Percentiles rank a stretch among this genome's conserved stretches.
These are phyloP conservation scores for Scheffersomyces coipomensis DNA, from an alignment of 805 yeast genomes.

Conservation along the genomic window DNA sequence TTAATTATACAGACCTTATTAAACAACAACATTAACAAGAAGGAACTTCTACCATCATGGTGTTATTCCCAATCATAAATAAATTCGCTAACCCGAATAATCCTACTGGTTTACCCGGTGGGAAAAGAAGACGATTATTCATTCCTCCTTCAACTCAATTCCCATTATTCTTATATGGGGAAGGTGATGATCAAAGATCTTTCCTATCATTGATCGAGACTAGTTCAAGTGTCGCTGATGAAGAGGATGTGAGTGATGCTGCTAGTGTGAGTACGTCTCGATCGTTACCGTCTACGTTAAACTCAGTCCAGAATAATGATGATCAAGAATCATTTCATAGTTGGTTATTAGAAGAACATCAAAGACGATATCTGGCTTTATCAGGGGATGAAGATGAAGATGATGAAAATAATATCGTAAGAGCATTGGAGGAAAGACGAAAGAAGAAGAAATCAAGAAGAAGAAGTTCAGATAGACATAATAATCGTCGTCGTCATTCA, in stretches of 20 bases:
- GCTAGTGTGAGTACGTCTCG: slow-evolving; percentile 42
- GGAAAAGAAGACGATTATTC: slow-evolving; percentile 37
- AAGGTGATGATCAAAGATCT: slow-evolving; percentile 43
- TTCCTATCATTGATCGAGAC: slow-evolving; percentile 39
- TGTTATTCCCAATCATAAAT: slow-evolving; percentile 38
- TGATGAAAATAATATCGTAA: slow-evolving; percentile 6
- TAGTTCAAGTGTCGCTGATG: slow-evolving; percentile 26
- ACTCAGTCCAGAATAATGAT: slow-evolving; percentile 31
- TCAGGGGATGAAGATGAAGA: slow-evolving; percentile 13
- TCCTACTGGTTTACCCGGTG: slow-evolving; percentile 27
- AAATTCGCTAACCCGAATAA: slow-evolving; percentile 40
- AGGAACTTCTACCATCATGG: slow-evolving; percentile 34
- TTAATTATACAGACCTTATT: no score
- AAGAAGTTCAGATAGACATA: not conserved
- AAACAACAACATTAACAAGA: no score
- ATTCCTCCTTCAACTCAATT: slow-evolving; percentile 45
- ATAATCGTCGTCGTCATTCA: slow-evolving; percentile 9
- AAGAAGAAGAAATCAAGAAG: not conserved
- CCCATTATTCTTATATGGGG: slow-evolving; percentile 43
- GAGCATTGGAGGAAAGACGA: slow-evolving; percentile 8
- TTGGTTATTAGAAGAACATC: slow-evolving; percentile 45
- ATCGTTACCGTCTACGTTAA: slow-evolving; percentile 39
- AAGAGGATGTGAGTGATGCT: slow-evolving; percentile 32
- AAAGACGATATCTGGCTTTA: slow-evolving; percentile 29
- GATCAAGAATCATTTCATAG: slow-evolving; percentile 41